Conservation (phyloP, 257 asterid species). For the Eucommia ulmoides region DNA sequence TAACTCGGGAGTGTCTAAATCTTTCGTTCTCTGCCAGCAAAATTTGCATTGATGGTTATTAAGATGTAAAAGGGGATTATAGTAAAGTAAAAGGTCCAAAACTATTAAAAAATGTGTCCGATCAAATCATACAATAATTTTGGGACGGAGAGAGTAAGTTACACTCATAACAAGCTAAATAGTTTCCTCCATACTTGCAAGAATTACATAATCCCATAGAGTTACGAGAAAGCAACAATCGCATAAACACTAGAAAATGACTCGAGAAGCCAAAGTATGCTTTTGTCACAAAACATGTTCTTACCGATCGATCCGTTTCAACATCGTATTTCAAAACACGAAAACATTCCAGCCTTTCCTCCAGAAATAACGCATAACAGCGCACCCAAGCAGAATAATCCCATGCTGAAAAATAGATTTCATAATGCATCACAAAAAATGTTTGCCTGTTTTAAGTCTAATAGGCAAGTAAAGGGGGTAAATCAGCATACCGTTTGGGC, state of each 20-base stretch:
- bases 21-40: constrained; percentile 70
- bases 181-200: no score
- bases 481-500: constrained; percentile 64
- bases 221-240: no score
- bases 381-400: constrained; percentile 99
- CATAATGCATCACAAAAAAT: constrained; percentile 6
- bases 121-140: no score
- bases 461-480: background rate
- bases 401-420: constrained; percentile 51
- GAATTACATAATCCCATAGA: no score
- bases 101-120: no score
- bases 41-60: constrained; percentile 8
- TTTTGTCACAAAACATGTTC: no score
- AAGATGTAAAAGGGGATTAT: constrained; percentile 4
- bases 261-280: no score
- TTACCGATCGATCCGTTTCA: constrained; percentile 68
- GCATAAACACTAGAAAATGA: no score
- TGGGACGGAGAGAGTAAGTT: no score
- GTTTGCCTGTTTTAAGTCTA: constrained; percentile 4
- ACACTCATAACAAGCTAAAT: no score
- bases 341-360: constrained; percentile 95
- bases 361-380: constrained; percentile 74
- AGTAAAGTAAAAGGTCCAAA: no score
- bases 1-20: constrained; percentile 69
- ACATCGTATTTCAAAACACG: constrained; percentile 78